These are phyloP conservation scores for Larix sibirica DNA, from an alignment of 83 land plant species.

Conservation along the genomic window DNA sequence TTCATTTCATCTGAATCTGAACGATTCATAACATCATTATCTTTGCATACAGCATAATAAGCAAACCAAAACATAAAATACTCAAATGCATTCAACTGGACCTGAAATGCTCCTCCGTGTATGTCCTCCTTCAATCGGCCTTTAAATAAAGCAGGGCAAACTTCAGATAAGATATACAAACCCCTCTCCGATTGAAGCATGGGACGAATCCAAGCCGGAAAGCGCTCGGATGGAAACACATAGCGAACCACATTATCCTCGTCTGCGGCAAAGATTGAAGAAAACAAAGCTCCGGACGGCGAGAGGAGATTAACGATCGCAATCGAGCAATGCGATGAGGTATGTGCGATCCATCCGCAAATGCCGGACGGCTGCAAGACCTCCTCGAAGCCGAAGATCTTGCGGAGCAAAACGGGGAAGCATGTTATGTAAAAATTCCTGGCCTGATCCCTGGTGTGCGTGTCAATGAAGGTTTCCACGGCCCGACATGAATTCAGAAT, in stretches of 20 bases:
- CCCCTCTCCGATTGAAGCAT: conserved; percentile 39
- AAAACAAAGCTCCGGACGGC: conserved; percentile 58
- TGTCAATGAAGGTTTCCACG: conserved; percentile 43
- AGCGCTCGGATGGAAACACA: conserved; percentile 78
- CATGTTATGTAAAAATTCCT: conserved; percentile 78
- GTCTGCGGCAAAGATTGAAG: conserved; percentile 66
- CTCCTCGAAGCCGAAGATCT: conserved; percentile 77
- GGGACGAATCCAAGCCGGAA: conserved; percentile 73
- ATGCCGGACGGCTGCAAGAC: conserved; percentile 22
- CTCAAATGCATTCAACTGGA: conserved; percentile 83
- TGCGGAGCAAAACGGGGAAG: conserved; percentile 76
- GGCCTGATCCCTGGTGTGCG: conserved; percentile 49
- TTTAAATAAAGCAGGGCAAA: conserved; percentile 58
- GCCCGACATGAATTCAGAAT: conserved; percentile 45
- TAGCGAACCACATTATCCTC: conserved; percentile 63
- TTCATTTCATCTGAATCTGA: not conserved
- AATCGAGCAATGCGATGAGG: conserved; percentile 22
- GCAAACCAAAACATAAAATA: conserved; percentile 97
- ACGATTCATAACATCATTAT: conserved; percentile 7
- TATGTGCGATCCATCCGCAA: conserved; percentile 31
- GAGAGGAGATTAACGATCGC: conserved; percentile 60
- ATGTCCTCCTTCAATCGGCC: conserved; percentile 44
- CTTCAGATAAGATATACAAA: conserved; percentile 32
- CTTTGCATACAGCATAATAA: conserved; percentile 82
- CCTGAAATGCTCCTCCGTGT: conserved; percentile 28